Evolutionary conservation across 495 filamentous ascomycete genomes (phyloP).

Genomic region (Annulohypoxylon moriforme): DNA sequence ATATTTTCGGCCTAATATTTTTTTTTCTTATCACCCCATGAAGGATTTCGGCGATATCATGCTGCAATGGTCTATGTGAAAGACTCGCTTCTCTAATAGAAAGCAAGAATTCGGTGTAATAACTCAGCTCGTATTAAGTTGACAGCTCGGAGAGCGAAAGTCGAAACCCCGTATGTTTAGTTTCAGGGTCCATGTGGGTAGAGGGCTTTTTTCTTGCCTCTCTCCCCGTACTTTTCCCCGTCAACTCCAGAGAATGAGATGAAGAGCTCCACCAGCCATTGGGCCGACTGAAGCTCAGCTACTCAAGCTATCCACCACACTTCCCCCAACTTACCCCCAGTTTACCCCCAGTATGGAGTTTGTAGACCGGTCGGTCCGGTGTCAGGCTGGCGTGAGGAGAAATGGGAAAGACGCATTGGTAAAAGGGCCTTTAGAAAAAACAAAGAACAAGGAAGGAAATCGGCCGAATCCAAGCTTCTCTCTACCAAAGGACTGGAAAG

Average conservation of each 20-base stretch:
- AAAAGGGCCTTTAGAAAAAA: conserved; percentile 1
- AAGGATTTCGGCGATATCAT: conserved; percentile 25
- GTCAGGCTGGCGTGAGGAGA: background rate
- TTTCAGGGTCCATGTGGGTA: conserved; percentile 12
- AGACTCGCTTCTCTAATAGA: conserved; percentile 3
- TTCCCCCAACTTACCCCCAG: background rate
- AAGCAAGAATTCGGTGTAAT: conserved; percentile 31
- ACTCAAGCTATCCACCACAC: background rate
- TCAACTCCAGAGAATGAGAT: conserved; percentile 14
- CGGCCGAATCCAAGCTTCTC: conserved; percentile 14
- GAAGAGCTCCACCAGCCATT: conserved; percentile 13
- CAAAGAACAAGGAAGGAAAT: conserved; percentile 3
- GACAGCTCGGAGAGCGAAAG: conserved; percentile 5
- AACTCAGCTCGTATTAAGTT: conserved; percentile 20
- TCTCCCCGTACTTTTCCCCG: conserved; percentile 28
- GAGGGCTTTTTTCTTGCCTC: conserved; percentile 9
- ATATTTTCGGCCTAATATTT: conserved; percentile 33
- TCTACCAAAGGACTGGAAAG: background rate
- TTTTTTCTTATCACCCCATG: conserved; percentile 20
- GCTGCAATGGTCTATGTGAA: conserved; percentile 11
- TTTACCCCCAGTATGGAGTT: conserved; percentile 13
- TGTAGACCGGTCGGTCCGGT: conserved; percentile 26
- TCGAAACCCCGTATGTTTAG: background rate
- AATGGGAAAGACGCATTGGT: background rate
- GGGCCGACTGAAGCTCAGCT: conserved; percentile 10